Percentiles rank a stretch among this genome's conserved stretches.
These are phyloP conservation scores for Hyaloscypha bicolor DNA, from an alignment of 495 filamentous ascomycete species.

Conservation along the genomic window DNA sequence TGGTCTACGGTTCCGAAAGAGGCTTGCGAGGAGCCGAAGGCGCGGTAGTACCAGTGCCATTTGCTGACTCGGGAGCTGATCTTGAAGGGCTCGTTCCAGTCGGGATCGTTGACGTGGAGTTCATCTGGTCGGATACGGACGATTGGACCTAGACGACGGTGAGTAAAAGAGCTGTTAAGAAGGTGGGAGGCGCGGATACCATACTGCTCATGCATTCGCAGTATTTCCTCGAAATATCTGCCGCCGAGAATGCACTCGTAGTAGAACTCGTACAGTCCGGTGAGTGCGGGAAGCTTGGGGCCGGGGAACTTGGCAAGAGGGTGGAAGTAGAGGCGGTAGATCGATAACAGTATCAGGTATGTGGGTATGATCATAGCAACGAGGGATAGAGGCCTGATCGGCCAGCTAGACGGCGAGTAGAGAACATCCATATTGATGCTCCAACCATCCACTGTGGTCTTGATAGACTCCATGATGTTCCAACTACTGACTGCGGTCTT, in stretches of 20 bases:
- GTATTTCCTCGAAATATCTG: conserved; percentile 44
- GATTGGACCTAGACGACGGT: conserved; percentile 42
- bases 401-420: too few relatives aligned
- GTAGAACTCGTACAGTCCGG: conserved; percentile 49
- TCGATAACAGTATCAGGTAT: too few relatives aligned
- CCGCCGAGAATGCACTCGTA: conserved; percentile 46
- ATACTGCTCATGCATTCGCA: conserved; percentile 50
- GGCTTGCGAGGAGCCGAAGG: conserved; percentile 36
- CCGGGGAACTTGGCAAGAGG: conserved; percentile 49
- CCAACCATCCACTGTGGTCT: too few relatives aligned
- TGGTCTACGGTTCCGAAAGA: conserved; percentile 37
- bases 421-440: too few relatives aligned
- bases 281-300: conserved; percentile 49
- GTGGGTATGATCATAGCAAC: background rate
- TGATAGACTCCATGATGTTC: too few relatives aligned
- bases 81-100: conserved; percentile 36
- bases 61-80: conserved; percentile 38
- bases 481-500: too few relatives aligned
- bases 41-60: conserved; percentile 40
- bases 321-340: conserved; percentile 42
- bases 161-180: background rate
- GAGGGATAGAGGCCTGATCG: background rate
- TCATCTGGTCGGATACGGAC: conserved; percentile 54
- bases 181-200: conserved; percentile 37
- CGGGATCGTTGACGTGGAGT: conserved; percentile 48